Conservation (phyloP, 208 protist genomes). For the Giardia muris region DNA sequence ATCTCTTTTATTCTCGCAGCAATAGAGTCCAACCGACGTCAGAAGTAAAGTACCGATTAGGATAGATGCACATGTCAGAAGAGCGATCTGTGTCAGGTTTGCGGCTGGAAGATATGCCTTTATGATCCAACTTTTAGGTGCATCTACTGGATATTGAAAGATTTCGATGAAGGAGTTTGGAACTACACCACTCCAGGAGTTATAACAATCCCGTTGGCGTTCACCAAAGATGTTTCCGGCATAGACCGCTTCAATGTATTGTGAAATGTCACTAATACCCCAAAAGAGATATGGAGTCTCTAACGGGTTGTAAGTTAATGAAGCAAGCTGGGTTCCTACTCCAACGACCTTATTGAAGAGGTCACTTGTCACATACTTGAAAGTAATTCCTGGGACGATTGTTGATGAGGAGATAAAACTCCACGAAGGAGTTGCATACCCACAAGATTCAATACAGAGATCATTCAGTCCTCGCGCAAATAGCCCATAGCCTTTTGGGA, state of each 20-base stretch:
- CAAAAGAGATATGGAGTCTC: not conserved
- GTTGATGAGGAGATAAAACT: not conserved
- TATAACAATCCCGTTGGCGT: not conserved
- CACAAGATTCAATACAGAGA: not conserved
- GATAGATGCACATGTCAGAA: not conserved
- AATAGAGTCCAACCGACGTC: not conserved
- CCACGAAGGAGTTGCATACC: not conserved
- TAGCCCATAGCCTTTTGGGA: not conserved
- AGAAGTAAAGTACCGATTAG: not conserved
- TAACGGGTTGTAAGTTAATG: not conserved
- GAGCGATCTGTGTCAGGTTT: not conserved
- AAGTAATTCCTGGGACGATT: not conserved
- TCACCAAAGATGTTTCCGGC: not conserved
- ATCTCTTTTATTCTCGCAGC: not conserved
- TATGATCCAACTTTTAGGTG: not conserved
- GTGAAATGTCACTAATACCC: not conserved
- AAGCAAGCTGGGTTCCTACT: not conserved
- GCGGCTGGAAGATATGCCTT: not conserved
- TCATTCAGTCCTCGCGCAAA: not conserved
- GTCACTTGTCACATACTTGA: conserved; percentile 1
- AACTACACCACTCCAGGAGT: not conserved
- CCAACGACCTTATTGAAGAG: no score
- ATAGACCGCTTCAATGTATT: not conserved
- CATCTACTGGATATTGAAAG: not conserved
- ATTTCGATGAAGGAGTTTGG: not conserved